Evolutionary conservation across 2,329 filamentous ascomycete species (phyloP).

Genomic region (Teratosphaeria viscida): DNA sequence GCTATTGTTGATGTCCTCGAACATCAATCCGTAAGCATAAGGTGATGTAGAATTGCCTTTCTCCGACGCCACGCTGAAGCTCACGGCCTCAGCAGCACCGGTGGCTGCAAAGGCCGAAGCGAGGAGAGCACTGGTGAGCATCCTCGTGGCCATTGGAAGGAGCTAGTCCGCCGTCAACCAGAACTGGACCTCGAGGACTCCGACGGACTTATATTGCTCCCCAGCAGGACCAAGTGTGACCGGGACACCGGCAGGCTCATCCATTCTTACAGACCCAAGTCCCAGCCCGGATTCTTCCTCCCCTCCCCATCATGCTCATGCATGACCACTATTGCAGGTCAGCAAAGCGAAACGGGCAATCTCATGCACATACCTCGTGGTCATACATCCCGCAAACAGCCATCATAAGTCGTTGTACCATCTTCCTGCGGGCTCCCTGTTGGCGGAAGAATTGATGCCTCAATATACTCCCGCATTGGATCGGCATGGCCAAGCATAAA

Average conservation of each 20-base stretch:
- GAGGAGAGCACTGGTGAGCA: slow-evolving; percentile 8
- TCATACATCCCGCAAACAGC: too few relatives aligned
- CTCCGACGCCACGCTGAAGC: slow-evolving; percentile 15
- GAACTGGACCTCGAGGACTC: neutral
- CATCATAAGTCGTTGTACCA: too few relatives aligned
- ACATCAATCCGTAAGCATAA: slow-evolving; percentile 34
- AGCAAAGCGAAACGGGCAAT: too few relatives aligned
- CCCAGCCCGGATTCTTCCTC: neutral
- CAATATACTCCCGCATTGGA: neutral
- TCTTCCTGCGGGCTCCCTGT: neutral
- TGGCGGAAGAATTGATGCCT: neutral
- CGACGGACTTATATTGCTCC: neutral
- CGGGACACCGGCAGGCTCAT: too few relatives aligned
- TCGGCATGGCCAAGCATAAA: neutral
- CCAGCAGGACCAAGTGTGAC: neutral
- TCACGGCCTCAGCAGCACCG: slow-evolving; percentile 9
- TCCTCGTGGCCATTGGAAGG: neutral
- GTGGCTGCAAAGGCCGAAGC: slow-evolving; percentile 8
- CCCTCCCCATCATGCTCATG: neutral
- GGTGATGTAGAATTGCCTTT: slow-evolving; percentile 32
- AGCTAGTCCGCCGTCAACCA: neutral
- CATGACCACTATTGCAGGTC: neutral
- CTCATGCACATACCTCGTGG: too few relatives aligned
- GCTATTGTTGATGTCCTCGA: slow-evolving; percentile 42
- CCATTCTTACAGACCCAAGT: too few relatives aligned